Base-by-base conservation (phyloP, 345 rosid genomes). In the Melastoma malabathricum region DNA sequence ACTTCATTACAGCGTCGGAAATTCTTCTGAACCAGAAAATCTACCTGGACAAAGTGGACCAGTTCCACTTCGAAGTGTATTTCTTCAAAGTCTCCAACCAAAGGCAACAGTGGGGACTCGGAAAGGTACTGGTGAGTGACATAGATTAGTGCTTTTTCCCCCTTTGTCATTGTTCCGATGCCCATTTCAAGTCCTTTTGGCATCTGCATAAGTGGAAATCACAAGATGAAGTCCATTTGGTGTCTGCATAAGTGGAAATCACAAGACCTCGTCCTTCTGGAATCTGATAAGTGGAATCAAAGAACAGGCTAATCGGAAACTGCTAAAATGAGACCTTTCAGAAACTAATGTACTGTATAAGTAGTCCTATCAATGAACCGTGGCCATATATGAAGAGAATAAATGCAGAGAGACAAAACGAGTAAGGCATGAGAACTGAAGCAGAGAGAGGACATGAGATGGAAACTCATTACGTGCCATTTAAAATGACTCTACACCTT, bases 161-260 rank as follows among this genome's bases (percentile, higher is more conserved):
- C 72, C 47, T 77, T 78, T 41, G 89, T 47, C 98, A 92, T 87
- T 34, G 93, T 72, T 68, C 98, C 98, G 47, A 92, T 75, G 66
- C 95, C 98, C 72, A 87, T 82, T 74, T 92, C 96, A 71, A 92
- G 95, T 64, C 98, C 96, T 69, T 79, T 77, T 15, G 98, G 98
- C 54, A 92, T 86, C 98, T 92, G 64, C 68, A 58, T 17, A 31
- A 15, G 22, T 34, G 41, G 55, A 29, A 51, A 51, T 45, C 39
- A 27, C 54, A 50, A 20, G 29, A 48, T n/a, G 27, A 47, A 31
- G 39, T 16, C 44, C 7, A 27, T 50, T 23, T 8, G 44, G 48
- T 48, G 46, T 23, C n/a, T 13, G 43, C 0, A 18, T 6, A 52
- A 23, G 31, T 39, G 56, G 39, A 39, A 25, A 13, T 3, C 7